Conservation (phyloP, 2,329 filamentous ascomycete species). For the Pseudogymnoascus sp. region DNA sequence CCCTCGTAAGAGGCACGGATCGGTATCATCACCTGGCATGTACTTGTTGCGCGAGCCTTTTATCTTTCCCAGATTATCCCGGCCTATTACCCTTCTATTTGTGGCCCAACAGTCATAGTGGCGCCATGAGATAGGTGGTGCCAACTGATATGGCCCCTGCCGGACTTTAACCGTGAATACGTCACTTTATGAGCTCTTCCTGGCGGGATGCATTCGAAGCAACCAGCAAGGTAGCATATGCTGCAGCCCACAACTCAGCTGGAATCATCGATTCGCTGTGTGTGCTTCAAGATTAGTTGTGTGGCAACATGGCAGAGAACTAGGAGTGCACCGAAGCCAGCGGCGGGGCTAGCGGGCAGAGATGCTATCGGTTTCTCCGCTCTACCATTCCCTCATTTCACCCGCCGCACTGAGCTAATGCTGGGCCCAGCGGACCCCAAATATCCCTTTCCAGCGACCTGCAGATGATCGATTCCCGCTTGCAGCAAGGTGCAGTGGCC, state of each 20-base stretch:
- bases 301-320: slow-evolving; percentile 1
- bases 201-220: slow-evolving; percentile 3
- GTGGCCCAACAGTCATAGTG: background rate
- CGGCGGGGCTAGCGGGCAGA: background rate
- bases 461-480: slow-evolving; percentile 4
- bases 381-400: background rate
- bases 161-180: background rate
- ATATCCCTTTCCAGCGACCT: slow-evolving; percentile 1
- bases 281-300: background rate
- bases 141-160: background rate
- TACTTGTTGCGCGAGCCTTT: background rate
- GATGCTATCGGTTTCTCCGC: background rate
- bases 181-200: slow-evolving; percentile 3
- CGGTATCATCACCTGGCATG: background rate
- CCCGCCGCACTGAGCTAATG: background rate
- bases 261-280: background rate
- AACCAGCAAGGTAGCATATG: background rate
- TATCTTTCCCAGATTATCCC: background rate
- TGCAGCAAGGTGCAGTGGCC: background rate
- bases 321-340: background rate
- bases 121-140: background rate
- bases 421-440: background rate
- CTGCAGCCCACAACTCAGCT: background rate
- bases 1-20: background rate
- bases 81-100: background rate